These are phyloP conservation scores for Neonectria coccinea DNA, from an alignment of 2,329 filamentous ascomycete genomes.

Conservation along the genomic window DNA sequence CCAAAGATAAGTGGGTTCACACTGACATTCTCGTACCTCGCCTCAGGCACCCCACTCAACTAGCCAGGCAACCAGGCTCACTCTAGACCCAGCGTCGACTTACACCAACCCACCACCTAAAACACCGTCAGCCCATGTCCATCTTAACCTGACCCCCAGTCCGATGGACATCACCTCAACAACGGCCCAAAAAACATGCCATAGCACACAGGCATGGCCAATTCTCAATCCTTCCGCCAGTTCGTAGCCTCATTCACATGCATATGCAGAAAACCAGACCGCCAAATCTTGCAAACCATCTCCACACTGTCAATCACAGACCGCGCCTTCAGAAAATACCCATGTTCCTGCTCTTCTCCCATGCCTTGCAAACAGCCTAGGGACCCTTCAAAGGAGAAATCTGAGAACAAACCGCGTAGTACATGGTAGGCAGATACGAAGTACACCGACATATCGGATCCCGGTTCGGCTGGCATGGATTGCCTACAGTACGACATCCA, in stretches of 20 bases:
- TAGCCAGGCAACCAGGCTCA: no score
- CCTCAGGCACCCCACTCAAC: no score
- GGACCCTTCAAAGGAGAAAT: neutral
- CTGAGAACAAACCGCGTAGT: neutral
- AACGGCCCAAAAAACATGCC: neutral
- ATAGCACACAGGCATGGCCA: neutral
- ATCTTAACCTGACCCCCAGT: conserved; percentile 4
- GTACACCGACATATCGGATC: neutral
- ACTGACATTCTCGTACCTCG: no score
- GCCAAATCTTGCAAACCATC: neutral
- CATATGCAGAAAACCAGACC: neutral
- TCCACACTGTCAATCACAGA: conserved; percentile 5
- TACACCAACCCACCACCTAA: neutral
- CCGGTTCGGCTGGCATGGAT: neutral
- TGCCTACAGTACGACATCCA: neutral
- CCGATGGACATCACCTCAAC: conserved; percentile 19
- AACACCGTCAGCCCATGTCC: conserved; percentile 15
- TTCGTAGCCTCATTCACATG: neutral
- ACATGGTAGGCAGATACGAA: neutral
- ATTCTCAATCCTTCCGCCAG: neutral
- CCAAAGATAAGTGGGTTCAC: no score
- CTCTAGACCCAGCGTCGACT: neutral
- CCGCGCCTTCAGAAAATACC: neutral
- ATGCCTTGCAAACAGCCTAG: neutral
- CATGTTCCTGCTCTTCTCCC: conserved; percentile 15